Base-by-base conservation (phyloP, 2,329 filamentous ascomycete genomes). In the Paecilomyces fulvus region DNA sequence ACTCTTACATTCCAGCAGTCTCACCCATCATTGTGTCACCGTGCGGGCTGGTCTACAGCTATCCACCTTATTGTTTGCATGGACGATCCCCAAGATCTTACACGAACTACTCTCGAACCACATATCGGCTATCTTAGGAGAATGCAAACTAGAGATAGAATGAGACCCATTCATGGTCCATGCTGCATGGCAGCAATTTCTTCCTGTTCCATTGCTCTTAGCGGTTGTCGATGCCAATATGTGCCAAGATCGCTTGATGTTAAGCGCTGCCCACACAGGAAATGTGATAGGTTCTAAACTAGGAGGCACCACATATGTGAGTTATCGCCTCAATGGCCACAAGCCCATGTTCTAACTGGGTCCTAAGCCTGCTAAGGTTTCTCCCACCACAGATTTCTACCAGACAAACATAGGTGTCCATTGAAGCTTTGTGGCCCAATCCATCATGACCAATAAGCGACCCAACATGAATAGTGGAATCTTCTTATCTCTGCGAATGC, bases 401-500 rank as follows among this genome's bases (percentile, higher is more conserved):
- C 31, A 37, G 33, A 17, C 33, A 43, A 43, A n/a, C 33, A 12
- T 14, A 10, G 33, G 33, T 14, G 11, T n/a, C 49, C 49, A 8
- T 46, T 63, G 53, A 52, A 63, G 9, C 28, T 63, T 12, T 64
- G 61, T 51, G 64, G 63, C 28, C 21, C 55, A 3, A 49, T 63
- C 14, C 17, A 43, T 43, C 37, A 43, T 43, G 37, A 7, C 37
- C 37, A 43, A 43, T 43, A 43, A 17, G 37, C 37, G n/a, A 17
- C 37, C n/a, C 2, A 17, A 17, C n/a, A 43, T 5, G n/a, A 43
- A 43, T 17, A 10, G 37, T 17, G 37, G 12, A 43, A 43, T n/a
- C 17, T 20, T 43, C 14, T 43, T 43, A 43, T 43, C 37, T 43
- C 37, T 20, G n/a, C 14, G 14, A 43, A 17, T 17, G 14, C 37